phyloP scores from a whole-genome alignment of 371 early-diverging fungal species.

The Mucor circinelloides region DNA sequence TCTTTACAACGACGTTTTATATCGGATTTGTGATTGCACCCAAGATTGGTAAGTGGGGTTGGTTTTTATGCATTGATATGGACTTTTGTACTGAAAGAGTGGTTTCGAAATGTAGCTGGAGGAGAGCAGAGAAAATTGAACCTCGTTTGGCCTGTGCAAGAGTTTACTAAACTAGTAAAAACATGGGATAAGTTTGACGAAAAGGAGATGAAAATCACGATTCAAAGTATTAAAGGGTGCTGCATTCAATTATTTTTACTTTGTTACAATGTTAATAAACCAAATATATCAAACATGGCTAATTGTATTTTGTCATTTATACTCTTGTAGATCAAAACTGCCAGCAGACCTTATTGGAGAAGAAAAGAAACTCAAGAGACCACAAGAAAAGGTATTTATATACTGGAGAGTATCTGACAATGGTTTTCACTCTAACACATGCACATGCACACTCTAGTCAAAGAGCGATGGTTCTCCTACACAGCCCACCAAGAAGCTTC shows the following conservation, averaged over 20 bases:
- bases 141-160: slow-evolving; percentile 76
- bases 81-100: no score
- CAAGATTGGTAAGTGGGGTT: slow-evolving; percentile 45
- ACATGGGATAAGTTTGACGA: slow-evolving; percentile 79
- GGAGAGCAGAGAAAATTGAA: slow-evolving; percentile 64
- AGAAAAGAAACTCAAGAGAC: slow-evolving; percentile 46
- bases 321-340: slow-evolving; percentile 36
- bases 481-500: not conserved
- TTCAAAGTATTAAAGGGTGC: slow-evolving; percentile 76
- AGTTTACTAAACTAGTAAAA: slow-evolving; percentile 81
- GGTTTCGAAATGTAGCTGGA: slow-evolving; percentile 26
- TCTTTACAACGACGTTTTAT: slow-evolving; percentile 86
- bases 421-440: not conserved
- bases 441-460: not conserved
- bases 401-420: no score
- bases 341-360: slow-evolving; percentile 51
- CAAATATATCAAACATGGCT: not conserved
- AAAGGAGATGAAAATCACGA: slow-evolving; percentile 68
- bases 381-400: slow-evolving; percentile 35
- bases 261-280: not conserved
- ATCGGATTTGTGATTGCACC: slow-evolving; percentile 77
- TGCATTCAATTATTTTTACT: slow-evolving; percentile 13
- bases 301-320: slow-evolving; percentile 7
- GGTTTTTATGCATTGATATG: not conserved
- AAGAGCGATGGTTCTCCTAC: not conserved